phyloP scores from a whole-genome alignment of 2,329 filamentous ascomycete species.

The Epichloe aotearoae region DNA sequence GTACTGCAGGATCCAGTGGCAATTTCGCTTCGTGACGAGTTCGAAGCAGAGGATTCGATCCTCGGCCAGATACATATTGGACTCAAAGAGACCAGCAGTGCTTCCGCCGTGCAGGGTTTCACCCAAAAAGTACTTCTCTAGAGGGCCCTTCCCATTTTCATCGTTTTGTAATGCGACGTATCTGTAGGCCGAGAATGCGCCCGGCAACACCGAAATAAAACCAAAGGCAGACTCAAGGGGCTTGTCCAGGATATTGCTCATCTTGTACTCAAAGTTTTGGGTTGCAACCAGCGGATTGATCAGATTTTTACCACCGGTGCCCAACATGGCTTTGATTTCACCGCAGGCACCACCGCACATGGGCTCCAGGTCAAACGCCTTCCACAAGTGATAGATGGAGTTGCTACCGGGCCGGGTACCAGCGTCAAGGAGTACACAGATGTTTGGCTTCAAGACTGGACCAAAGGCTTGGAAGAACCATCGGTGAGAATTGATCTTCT shows the following conservation, averaged over 20 bases:
- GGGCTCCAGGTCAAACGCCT: conserved; percentile 92
- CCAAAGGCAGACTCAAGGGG: conserved; percentile 94
- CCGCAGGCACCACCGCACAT: conserved; percentile 97
- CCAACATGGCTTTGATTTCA: conserved; percentile 98
- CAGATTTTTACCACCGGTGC: conserved; percentile 69
- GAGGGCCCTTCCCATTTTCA: conserved; percentile 79
- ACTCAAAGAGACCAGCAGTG: conserved; percentile 90
- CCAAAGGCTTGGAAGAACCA: conserved; percentile 99
- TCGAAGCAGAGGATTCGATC: conserved; percentile 99
- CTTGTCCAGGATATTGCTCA: conserved; percentile 98
- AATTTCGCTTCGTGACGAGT: conserved; percentile 92
- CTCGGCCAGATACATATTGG: conserved; percentile 98
- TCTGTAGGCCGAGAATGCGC: conserved; percentile 96
- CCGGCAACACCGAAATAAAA: conserved; percentile 91
- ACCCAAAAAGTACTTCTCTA: conserved; percentile 95
- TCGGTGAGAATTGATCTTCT: conserved; percentile 98
- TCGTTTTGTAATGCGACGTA: conserved; percentile 93
- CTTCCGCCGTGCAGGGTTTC: conserved; percentile 90
- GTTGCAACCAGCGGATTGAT: conserved; percentile 89
- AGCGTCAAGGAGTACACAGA: conserved; percentile 90
- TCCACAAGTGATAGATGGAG: conserved; percentile 97
- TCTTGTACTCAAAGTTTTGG: conserved; percentile 99
- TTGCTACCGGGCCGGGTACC: conserved; percentile 88
- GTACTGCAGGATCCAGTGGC: conserved; percentile 94
- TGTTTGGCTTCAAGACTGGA: conserved; percentile 81